These are phyloP conservation scores for Zarea fungicola DNA, from an alignment of 2,329 filamentous ascomycete species.

Conservation along the genomic window DNA sequence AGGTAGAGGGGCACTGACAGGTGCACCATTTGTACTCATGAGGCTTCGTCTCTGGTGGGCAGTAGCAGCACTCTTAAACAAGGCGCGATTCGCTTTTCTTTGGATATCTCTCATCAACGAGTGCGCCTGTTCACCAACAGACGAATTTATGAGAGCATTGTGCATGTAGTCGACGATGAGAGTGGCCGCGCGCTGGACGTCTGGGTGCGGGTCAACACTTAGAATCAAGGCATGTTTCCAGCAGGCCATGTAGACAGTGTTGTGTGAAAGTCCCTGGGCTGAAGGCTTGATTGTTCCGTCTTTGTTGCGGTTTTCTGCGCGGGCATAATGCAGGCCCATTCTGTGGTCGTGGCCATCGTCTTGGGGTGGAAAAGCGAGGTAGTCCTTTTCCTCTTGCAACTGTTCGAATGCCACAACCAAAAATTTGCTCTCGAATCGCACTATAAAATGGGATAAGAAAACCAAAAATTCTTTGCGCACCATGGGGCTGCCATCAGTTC, in stretches of 20 bases:
- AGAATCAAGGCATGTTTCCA: slow-evolving; percentile 92
- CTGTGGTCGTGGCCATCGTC: slow-evolving; percentile 55
- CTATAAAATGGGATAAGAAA: slow-evolving; percentile 87
- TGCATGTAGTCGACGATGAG: slow-evolving; percentile 85
- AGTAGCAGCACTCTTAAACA: slow-evolving; percentile 38
- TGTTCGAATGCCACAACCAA: slow-evolving; percentile 89
- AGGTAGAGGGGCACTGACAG: slow-evolving; percentile 39
- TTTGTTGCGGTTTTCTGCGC: slow-evolving; percentile 48
- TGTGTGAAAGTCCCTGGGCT: slow-evolving; percentile 64
- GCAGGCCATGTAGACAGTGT: slow-evolving; percentile 86
- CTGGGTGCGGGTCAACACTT: slow-evolving; percentile 89
- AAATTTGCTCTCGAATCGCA: slow-evolving; percentile 88
- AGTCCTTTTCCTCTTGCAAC: slow-evolving; percentile 74
- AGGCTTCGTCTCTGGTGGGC: slow-evolving; percentile 39
- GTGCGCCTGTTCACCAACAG: slow-evolving; percentile 66
- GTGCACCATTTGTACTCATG: slow-evolving; percentile 25
- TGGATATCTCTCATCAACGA: slow-evolving; percentile 69
- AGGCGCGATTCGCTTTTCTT: slow-evolving; percentile 42
- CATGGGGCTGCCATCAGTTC: slow-evolving; percentile 87
- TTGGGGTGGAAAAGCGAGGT: slow-evolving; percentile 50
- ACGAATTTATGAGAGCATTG: slow-evolving; percentile 69
- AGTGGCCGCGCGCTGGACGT: slow-evolving; percentile 80
- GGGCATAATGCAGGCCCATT: slow-evolving; percentile 58
- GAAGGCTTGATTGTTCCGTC: slow-evolving; percentile 54
- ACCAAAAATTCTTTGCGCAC: slow-evolving; percentile 90